A percentile compares a stretch with the other conserved stretches of the same genome.
phyloP scores from a whole-genome alignment of 805 yeast genomes.

The Middelhovenomyces tepae region DNA sequence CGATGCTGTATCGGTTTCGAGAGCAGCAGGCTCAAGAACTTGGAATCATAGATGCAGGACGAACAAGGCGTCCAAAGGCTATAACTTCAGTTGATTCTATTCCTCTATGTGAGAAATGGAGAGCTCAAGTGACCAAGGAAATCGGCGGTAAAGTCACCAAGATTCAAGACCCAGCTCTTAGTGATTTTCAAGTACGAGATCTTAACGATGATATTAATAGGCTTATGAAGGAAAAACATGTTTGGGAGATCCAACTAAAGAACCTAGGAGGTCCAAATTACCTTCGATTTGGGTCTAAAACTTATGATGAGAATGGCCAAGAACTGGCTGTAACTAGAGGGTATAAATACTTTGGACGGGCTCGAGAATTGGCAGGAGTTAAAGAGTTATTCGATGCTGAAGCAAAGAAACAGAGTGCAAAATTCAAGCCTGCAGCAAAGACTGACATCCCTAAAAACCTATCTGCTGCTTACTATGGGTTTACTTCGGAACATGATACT shows the following conservation, averaged over 20 bases:
- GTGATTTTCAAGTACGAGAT: constrained; percentile 59
- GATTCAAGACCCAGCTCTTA: constrained; percentile 52
- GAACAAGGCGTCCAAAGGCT: constrained; percentile 51
- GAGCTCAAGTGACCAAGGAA: constrained; percentile 53
- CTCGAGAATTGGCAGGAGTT: constrained; percentile 71
- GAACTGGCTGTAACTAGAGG: constrained; percentile 33
- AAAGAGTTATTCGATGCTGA: constrained; percentile 36
- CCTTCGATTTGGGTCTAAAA: constrained; percentile 17
- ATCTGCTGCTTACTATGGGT: constrained; percentile 25
- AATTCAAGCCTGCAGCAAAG: constrained; percentile 10
- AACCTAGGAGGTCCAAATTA: constrained; percentile 70
- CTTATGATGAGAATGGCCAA: constrained; percentile 16
- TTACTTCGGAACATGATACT: constrained; percentile 19
- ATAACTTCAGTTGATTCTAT: constrained; percentile 45
- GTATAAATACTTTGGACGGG: constrained; percentile 73
- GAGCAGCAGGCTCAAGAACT: constrained; percentile 50
- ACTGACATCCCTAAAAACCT: constrained; percentile 12
- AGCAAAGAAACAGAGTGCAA: constrained; percentile 18
- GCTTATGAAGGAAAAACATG: constrained; percentile 53
- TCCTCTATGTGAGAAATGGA: constrained; percentile 64
- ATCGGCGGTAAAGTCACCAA: constrained; percentile 50
- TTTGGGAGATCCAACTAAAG: constrained; percentile 72
- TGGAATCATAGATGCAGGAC: constrained; percentile 50
- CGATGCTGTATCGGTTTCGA: constrained; percentile 57
- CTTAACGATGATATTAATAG: constrained; percentile 67